Percentiles rank a stretch among this genome's conserved stretches.
phyloP scores from a whole-genome alignment of 768 basidiomycete species.

The Boletus eberwhitei region DNA sequence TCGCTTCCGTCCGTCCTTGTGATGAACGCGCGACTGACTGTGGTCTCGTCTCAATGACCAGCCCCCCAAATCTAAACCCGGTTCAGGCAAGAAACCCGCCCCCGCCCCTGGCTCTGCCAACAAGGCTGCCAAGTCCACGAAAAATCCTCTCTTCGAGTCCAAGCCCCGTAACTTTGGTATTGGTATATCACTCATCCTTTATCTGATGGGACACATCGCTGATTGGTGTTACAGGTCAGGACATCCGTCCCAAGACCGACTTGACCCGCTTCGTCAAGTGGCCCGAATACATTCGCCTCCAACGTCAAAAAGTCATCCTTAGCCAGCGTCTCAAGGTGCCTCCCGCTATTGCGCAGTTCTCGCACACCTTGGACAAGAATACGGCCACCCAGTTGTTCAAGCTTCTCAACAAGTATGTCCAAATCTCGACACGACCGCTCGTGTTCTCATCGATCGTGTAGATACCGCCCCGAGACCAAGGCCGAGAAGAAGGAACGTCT shows the following conservation, averaged over 20 bases:
- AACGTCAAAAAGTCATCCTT: slow-evolving; percentile 98
- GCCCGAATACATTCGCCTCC: slow-evolving; percentile 97
- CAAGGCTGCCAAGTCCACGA: slow-evolving; percentile 71
- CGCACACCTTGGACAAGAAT: slow-evolving; percentile 98
- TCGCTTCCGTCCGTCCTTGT: slow-evolving; percentile 23
- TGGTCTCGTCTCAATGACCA: slow-evolving; percentile 87
- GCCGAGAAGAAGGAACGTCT: slow-evolving; percentile 97
- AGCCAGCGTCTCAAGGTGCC: slow-evolving; percentile 98
- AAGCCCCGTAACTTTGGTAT: slow-evolving; percentile 92
- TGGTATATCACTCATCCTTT: slow-evolving; percentile 48
- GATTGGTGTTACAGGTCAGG: slow-evolving; percentile 64
- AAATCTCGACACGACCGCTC: background rate
- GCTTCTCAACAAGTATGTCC: slow-evolving; percentile 81
- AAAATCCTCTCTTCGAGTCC: slow-evolving; percentile 96
- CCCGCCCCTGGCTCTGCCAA: slow-evolving; percentile 78
- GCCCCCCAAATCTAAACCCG: slow-evolving; percentile 68
- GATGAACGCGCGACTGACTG: slow-evolving; percentile 36
- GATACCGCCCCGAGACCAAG: slow-evolving; percentile 88
- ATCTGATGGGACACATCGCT: background rate
- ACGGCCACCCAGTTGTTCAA: slow-evolving; percentile 98
- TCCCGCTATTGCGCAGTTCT: slow-evolving; percentile 96
- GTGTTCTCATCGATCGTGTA: slow-evolving; percentile 3
- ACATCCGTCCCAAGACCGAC: slow-evolving; percentile 86
- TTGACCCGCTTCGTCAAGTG: slow-evolving; percentile 98
- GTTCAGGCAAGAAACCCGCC: slow-evolving; percentile 80